Evolutionary conservation across 2,329 filamentous ascomycete genomes (phyloP).

Genomic region (Trematosphaeria pertusa): DNA sequence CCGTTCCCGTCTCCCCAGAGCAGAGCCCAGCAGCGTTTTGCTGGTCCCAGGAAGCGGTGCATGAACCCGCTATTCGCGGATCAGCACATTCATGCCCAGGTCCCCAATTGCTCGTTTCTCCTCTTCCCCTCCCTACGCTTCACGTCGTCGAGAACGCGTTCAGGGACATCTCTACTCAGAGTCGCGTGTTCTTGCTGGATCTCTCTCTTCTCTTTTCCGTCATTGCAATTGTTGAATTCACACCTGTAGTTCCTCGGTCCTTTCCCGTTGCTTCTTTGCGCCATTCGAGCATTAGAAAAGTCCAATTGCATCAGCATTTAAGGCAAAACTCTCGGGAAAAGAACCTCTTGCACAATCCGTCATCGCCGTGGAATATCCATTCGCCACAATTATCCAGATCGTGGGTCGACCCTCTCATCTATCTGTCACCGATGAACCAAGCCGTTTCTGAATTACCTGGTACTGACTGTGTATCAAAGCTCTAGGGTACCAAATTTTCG

Average conservation of each 20-base stretch:
- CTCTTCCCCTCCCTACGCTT: constrained; percentile 34
- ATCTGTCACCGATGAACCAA: too few species aligned
- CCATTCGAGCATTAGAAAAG: constrained; percentile 10
- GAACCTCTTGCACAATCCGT: constrained; percentile 10
- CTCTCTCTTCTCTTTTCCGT: constrained; percentile 12
- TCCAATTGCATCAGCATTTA: constrained; percentile 13
- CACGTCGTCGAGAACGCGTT: constrained; percentile 36
- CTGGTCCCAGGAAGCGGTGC: constrained; percentile 34
- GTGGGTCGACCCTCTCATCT: not conserved
- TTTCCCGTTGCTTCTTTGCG: constrained; percentile 1
- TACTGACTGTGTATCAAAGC: too few species aligned
- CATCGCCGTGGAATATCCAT: constrained; percentile 23
- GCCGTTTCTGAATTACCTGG: too few species aligned
- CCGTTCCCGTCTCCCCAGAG: constrained; percentile 35
- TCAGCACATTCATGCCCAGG: constrained; percentile 42
- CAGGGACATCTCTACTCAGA: constrained; percentile 21
- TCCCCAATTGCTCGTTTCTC: constrained; percentile 28
- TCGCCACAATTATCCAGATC: constrained; percentile 7
- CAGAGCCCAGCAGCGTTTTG: constrained; percentile 37
- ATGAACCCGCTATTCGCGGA: constrained; percentile 29
- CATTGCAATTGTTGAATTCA: constrained; percentile 10
- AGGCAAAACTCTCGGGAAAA: constrained; percentile 4
- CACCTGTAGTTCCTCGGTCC: not conserved
- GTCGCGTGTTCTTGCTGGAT: constrained; percentile 14
- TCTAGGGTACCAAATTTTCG: too few species aligned